Evolutionary conservation across 768 basidiomycete species (phyloP).

Genomic region (Boletus tylopilopsis): DNA sequence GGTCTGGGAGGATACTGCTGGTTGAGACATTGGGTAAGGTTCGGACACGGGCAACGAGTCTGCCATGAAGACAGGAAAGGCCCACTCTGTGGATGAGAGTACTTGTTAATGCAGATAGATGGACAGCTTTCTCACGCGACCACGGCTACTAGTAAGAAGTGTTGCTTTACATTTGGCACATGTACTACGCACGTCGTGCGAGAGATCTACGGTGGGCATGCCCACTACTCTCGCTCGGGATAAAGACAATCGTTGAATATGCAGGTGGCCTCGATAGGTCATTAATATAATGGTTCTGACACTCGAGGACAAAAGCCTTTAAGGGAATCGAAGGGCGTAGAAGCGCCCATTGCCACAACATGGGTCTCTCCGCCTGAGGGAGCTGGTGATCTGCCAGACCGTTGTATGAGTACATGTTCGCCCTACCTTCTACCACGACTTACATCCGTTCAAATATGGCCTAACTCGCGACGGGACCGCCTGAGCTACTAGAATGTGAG

Average conservation of each 20-base stretch:
- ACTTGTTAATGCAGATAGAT: not conserved
- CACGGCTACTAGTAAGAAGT: too few relatives aligned
- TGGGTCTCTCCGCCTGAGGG: not conserved
- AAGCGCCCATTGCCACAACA: not conserved
- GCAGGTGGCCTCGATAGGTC: not conserved
- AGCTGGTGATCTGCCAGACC: slow-evolving; percentile 6
- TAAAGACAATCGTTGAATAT: not conserved
- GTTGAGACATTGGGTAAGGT: slow-evolving; percentile 13
- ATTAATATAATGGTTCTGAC: slow-evolving; percentile 11
- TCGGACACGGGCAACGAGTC: slow-evolving; percentile 23
- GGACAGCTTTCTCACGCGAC: slow-evolving; percentile 16
- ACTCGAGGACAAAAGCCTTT: slow-evolving; percentile 2
- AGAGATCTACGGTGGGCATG: slow-evolving; percentile 6
- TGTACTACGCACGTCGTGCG: slow-evolving; percentile 5
- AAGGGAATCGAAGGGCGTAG: not conserved
- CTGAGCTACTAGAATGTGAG: not conserved
- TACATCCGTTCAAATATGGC: not conserved
- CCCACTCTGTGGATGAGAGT: too few relatives aligned
- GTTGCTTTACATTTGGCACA: too few relatives aligned
- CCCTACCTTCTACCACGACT: not conserved
- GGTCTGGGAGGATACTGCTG: slow-evolving; percentile 8
- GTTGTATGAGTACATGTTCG: not conserved
- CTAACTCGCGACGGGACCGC: not conserved
- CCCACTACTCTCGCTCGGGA: slow-evolving; percentile 8
- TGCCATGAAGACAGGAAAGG: slow-evolving; percentile 25